Percentiles rank a stretch among this genome's conserved stretches.
Evolutionary conservation across 164 flowering plant genomes (phyloP).

Genomic region (Buxus sempervirens): DNA sequence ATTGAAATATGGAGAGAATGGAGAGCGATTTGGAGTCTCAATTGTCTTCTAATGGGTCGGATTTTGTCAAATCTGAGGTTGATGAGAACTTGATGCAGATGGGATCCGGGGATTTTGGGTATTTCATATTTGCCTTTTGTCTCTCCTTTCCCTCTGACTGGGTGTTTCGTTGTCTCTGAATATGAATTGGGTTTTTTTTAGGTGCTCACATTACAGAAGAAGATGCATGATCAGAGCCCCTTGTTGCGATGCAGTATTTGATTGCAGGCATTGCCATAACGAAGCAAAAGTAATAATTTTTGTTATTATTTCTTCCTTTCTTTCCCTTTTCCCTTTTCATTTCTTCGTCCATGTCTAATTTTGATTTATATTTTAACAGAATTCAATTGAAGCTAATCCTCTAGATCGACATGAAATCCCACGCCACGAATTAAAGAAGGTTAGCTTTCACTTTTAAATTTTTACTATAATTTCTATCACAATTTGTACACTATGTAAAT

Average conservation of each 20-base stretch:
- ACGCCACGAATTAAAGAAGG: slow-evolving; percentile 69
- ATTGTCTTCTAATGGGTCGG: background rate
- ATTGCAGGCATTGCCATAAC: slow-evolving; percentile 96
- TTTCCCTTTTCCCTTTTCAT: background rate
- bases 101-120: slow-evolving; percentile 45
- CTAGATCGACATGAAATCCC: slow-evolving; percentile 73
- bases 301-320: too few species aligned
- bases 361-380: slow-evolving; percentile 36
- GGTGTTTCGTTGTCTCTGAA: background rate
- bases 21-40: slow-evolving; percentile 10
- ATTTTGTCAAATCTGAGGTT: background rate
- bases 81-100: slow-evolving; percentile 19
- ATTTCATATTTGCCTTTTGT: slow-evolving; percentile 5
- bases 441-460: slow-evolving; percentile 15
- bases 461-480: too few species aligned
- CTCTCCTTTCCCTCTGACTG: background rate
- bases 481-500: too few species aligned
- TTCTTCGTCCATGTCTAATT: background rate
- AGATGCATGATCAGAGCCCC: slow-evolving; percentile 89
- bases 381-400: slow-evolving; percentile 49
- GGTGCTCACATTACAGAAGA: slow-evolving; percentile 79
- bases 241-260: slow-evolving; percentile 75
- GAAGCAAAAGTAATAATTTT: slow-evolving; percentile 60
- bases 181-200: slow-evolving; percentile 18
- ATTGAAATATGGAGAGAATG: slow-evolving; percentile 14